A percentile compares a stretch with the other conserved stretches of the same genome.
Evolutionary conservation across 768 basidiomycete genomes (phyloP).

Genomic region (Leccinum truebloodii): DNA sequence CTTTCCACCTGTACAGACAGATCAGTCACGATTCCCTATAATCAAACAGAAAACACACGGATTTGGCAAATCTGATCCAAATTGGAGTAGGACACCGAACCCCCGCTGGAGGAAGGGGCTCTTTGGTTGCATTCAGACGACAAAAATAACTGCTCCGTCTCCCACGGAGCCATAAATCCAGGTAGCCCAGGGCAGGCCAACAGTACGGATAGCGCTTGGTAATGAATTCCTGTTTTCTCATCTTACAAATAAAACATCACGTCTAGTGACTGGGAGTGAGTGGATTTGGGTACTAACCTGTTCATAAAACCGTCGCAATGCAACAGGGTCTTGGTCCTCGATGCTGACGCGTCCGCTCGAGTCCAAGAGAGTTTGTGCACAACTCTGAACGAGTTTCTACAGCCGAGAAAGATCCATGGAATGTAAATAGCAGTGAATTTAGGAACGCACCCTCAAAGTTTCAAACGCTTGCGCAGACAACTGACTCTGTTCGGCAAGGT

Average conservation of each 20-base stretch:
- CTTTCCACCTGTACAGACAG: slow-evolving; percentile 9
- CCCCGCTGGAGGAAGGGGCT: not conserved
- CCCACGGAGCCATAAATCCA: slow-evolving; percentile 9
- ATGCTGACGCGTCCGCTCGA: not conserved
- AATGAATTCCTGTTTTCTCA: slow-evolving; percentile 15
- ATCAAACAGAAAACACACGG: slow-evolving; percentile 2
- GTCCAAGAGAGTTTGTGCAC: slow-evolving; percentile 2
- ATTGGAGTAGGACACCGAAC: slow-evolving; percentile 8
- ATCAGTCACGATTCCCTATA: not conserved
- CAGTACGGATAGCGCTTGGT: slow-evolving; percentile 15
- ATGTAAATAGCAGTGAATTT: not conserved
- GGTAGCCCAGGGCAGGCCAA: slow-evolving; percentile 20
- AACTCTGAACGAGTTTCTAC: slow-evolving; percentile 5
- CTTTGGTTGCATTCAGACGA: too few relatives aligned
- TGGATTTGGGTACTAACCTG: slow-evolving; percentile 8
- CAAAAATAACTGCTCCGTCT: not conserved
- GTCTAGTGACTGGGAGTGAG: not conserved
- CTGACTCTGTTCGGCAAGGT: not conserved
- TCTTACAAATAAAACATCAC: slow-evolving; percentile 5
- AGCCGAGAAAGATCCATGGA: not conserved
- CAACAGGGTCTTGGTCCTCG: slow-evolving; percentile 15
- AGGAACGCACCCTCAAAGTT: slow-evolving; percentile 12
- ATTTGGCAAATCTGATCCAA: slow-evolving; percentile 12
- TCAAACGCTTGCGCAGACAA: slow-evolving; percentile 2
- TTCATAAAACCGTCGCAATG: slow-evolving; percentile 15